These are phyloP conservation scores for Straminergon stramineum DNA, from an alignment of 225 moss, liverwort and hornwort species.

Conservation along the genomic window DNA sequence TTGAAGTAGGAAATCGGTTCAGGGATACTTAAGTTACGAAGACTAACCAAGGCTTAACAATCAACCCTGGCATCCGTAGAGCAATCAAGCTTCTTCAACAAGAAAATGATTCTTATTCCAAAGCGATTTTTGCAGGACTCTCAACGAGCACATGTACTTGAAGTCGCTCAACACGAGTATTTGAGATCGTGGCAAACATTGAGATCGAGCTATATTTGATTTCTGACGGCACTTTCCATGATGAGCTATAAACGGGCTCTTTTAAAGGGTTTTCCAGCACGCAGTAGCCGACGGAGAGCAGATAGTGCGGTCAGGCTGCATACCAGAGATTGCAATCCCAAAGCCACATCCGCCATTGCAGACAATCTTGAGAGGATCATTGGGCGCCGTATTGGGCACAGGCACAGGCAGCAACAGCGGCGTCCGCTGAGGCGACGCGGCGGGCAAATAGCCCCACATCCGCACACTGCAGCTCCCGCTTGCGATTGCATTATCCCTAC, in stretches of 20 bases:
- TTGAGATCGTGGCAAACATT: neutral
- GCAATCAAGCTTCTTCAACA: neutral
- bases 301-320: slow-evolving; percentile 8
- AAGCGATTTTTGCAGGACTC: neutral
- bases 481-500: neutral
- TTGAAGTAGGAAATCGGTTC: neutral
- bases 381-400: slow-evolving; percentile 16
- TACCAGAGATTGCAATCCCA: slow-evolving; percentile 77
- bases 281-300: neutral
- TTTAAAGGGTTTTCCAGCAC: neutral
- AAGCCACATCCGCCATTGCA: slow-evolving; percentile 86
- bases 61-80: neutral
- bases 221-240: neutral
- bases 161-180: neutral
- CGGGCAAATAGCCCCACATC: slow-evolving; percentile 88
- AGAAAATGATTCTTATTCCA: neutral
- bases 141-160: neutral
- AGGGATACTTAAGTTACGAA: neutral
- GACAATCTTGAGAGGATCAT: slow-evolving; percentile 41
- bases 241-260: neutral
- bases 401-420: slow-evolving; percentile 45
- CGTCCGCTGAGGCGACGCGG: slow-evolving; percentile 42
- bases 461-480: slow-evolving; percentile 17
- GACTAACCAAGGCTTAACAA: neutral
- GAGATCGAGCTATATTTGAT: neutral